These are phyloP conservation scores for Colletotrichum coccodes DNA, from an alignment of 2,329 filamentous ascomycete genomes.

Conservation along the genomic window DNA sequence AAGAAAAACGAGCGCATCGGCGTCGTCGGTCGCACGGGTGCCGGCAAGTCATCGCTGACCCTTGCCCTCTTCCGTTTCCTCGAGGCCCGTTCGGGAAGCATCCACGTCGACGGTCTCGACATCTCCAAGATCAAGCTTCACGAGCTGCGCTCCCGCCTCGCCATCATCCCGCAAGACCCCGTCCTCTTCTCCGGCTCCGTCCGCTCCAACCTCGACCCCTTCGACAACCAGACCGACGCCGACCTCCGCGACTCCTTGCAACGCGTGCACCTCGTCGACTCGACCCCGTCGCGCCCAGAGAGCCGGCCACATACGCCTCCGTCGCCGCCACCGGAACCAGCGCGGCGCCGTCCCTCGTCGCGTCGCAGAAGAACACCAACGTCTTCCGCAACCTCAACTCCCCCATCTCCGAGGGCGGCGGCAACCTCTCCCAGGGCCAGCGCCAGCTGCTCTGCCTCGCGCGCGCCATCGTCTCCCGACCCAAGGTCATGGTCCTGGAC, in stretches of 20 bases:
- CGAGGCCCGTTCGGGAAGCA: conserved; percentile 72
- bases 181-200: conserved; percentile 85
- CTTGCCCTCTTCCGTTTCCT: conserved; percentile 83
- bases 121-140: conserved; percentile 78
- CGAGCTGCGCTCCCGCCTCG: conserved; percentile 76
- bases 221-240: conserved; percentile 74
- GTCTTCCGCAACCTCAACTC: conserved; percentile 72
- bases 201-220: conserved; percentile 81
- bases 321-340: conserved; percentile 35
- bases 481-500: conserved; percentile 83
- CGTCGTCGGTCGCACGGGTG: conserved; percentile 82
- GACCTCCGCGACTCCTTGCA: conserved; percentile 76
- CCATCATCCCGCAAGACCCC: conserved; percentile 84
- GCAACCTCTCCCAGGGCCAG: conserved; percentile 81
- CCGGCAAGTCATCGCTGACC: conserved; percentile 81
- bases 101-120: conserved; percentile 79
- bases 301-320: conserved; percentile 44
- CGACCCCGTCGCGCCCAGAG: conserved; percentile 50
- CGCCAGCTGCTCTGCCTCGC: conserved; percentile 81
- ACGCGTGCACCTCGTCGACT: conserved; percentile 74
- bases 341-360: conserved; percentile 39
- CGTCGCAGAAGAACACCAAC: conserved; percentile 66
- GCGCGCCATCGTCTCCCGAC: conserved; percentile 75
- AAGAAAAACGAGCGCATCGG: conserved; percentile 76
- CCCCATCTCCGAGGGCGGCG: conserved; percentile 75